phyloP scores from a whole-genome alignment of 1,284 basidiomycete species.

The Taiwanofungus camphoratus region DNA sequence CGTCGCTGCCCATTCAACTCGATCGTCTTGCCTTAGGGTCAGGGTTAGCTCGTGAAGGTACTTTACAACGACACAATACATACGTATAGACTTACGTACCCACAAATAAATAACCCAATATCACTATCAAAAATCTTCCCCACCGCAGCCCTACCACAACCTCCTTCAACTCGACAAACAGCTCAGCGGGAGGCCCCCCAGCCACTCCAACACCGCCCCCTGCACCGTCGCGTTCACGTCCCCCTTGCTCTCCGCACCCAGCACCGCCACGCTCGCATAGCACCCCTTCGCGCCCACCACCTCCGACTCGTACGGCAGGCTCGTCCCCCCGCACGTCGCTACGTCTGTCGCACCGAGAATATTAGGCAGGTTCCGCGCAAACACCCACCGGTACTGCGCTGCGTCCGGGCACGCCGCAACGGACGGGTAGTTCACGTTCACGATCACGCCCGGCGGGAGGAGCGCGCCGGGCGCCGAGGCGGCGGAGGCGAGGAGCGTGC shows the following conservation, averaged over 20 bases:
- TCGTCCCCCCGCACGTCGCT: conserved; percentile 34
- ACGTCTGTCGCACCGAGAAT: conserved; percentile 33
- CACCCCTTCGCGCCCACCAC: conserved; percentile 34
- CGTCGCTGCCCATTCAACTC: no score
- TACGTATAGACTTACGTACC: no score
- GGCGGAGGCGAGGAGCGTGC: conserved; percentile 30
- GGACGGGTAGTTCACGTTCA: conserved; percentile 49
- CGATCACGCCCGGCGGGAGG: conserved; percentile 35
- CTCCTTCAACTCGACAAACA: conserved; percentile 7
- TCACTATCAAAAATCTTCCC: no score
- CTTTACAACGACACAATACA: no score
- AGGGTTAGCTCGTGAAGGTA: no score
- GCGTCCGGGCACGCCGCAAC: conserved; percentile 34
- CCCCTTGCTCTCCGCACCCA: conserved; percentile 36
- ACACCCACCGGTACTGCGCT: conserved; percentile 36
- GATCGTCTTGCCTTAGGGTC: no score
- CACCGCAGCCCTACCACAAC: no score
- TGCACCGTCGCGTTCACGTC: conserved; percentile 39
- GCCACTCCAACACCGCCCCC: conserved; percentile 31
- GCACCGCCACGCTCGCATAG: conserved; percentile 41
- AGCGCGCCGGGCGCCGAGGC: conserved; percentile 19
- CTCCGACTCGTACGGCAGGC: conserved; percentile 36
- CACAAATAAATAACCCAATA: no score
- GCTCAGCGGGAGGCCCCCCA: conserved; percentile 16
- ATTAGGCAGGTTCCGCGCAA: conserved; percentile 36